Evolutionary conservation across 2,329 filamentous ascomycete species (phyloP).

Genomic region (Aspergillus japonicus): DNA sequence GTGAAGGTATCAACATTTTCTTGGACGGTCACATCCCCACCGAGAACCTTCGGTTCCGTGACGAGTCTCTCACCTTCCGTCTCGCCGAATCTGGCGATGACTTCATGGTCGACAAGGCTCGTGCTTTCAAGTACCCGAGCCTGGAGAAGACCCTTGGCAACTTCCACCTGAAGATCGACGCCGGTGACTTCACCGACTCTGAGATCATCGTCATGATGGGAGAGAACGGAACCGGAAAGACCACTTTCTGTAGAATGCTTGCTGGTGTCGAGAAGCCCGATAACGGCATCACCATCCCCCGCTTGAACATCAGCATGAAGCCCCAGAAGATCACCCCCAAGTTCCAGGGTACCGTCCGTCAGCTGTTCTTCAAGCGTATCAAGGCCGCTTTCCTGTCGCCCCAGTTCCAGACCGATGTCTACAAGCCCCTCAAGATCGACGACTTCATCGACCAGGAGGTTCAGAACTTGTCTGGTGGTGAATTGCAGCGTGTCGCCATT

Average conservation of each 20-base stretch:
- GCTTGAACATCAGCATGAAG: conserved; percentile 99
- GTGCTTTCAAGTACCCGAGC: conserved; percentile 79
- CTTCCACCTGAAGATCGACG: conserved; percentile 80
- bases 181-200: conserved; percentile 90
- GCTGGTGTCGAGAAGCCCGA: conserved; percentile 94
- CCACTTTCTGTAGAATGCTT: conserved; percentile 95
- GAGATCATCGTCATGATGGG: conserved; percentile 99
- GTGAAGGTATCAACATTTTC: conserved; percentile 99
- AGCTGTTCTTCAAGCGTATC: conserved; percentile 99
- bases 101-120: conserved; percentile 77
- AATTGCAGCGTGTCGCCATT: conserved; percentile 98
- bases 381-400: conserved; percentile 94
- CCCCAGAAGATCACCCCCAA: conserved; percentile 99
- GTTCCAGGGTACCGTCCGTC: conserved; percentile 92
- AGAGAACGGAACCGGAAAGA: conserved; percentile 99
- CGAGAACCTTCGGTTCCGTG: conserved; percentile 96
- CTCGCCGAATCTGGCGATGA: conserved; percentile 88
- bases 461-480: conserved; percentile 97
- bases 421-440: conserved; percentile 98
- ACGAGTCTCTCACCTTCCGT: conserved; percentile 94
- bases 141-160: conserved; percentile 92
- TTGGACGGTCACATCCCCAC: conserved; percentile 96
- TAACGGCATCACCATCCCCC: conserved; percentile 70
- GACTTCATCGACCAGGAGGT: conserved; percentile 99
- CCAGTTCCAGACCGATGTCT: conserved; percentile 98